Base-by-base conservation (phyloP, 1,284 basidiomycete species). In the Bjerkandera adusta region DNA sequence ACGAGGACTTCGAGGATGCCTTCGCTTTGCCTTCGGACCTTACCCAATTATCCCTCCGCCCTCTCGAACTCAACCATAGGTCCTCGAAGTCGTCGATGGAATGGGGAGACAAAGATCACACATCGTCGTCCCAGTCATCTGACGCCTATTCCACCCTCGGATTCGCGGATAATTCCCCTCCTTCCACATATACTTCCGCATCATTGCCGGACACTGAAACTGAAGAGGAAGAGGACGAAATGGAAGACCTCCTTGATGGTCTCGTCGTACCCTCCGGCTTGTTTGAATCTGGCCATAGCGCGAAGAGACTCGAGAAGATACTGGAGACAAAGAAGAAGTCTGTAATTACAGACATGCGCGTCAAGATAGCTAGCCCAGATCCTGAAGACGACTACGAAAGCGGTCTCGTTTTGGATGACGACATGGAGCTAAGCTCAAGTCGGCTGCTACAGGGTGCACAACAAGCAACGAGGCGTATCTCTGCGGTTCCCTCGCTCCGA, bases 361-460 rank as follows among this genome's bases (percentile, higher is more conserved):
- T 75, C 55, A 84, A 80, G 56, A 60, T 78, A 12, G 68, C 77
- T 12, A 74, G 68, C 48, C 76, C 79, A 11, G 77, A 86, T 61
- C 79, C 81, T 11, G 87, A 89, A 57, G 88, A 90, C 51, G 84
- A 89, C 61, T 89, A 89, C 52, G 89, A 92, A 65, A 77, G 77
- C 53, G 89, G 88, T 21, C 79, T 92, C 43, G 76, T 89, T 53
- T 83, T 92, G 57, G 81, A 84, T 57, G 85, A 88, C 50, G 88
- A 89, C 59, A 77, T 77, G 45, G 87, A 90, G 60, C 77, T 91
- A 39, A 89, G 84, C 59, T 83, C 85, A 5, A 86, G 82, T 60
- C 73, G 87, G 41, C 74, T 90, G 24, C 67, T 81, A 33, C 68
- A 73, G 58, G 79, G 72, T 47, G 66, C 75, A 25, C 78, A 81